These are phyloP conservation scores for Ophiostoma tasmaniense DNA, from an alignment of 2,329 filamentous ascomycete genomes.

Conservation along the genomic window DNA sequence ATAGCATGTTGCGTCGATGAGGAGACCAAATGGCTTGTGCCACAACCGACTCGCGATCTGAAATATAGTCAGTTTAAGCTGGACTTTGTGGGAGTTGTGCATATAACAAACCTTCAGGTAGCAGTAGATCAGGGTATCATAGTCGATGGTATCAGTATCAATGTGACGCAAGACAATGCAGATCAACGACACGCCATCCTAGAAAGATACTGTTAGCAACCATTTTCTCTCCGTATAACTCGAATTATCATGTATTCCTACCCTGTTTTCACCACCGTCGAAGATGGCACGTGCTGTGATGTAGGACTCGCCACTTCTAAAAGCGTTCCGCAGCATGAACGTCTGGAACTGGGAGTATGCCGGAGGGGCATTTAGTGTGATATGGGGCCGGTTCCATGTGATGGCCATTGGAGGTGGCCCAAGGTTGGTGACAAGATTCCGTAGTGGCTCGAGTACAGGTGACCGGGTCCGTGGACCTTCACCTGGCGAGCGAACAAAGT, in stretches of 20 bases:
- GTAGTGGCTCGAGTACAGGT: constrained; percentile 51
- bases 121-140: constrained; percentile 57
- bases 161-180: constrained; percentile 61
- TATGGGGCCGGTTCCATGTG: constrained; percentile 59
- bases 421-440: constrained; percentile 55
- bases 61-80: background rate
- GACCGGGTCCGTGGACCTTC: constrained; percentile 45
- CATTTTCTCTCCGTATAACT: too few relatives aligned
- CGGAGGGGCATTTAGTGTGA: constrained; percentile 54
- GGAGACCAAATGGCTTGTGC: constrained; percentile 59
- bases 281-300: constrained; percentile 58
- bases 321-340: constrained; percentile 63
- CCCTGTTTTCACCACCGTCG: constrained; percentile 60
- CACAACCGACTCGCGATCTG: constrained; percentile 61
- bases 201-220: background rate
- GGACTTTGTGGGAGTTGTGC: background rate
- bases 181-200: constrained; percentile 60
- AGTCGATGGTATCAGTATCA: constrained; percentile 56
- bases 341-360: constrained; percentile 62
- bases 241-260: background rate
- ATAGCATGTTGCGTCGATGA: constrained; percentile 63
- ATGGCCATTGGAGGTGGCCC: constrained; percentile 60
- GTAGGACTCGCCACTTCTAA: constrained; percentile 56
- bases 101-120: constrained; percentile 50
- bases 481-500: constrained; percentile 45